Evolutionary conservation across 305 asterid genomes (phyloP).

Genomic region (Caryopteris hybrid): DNA sequence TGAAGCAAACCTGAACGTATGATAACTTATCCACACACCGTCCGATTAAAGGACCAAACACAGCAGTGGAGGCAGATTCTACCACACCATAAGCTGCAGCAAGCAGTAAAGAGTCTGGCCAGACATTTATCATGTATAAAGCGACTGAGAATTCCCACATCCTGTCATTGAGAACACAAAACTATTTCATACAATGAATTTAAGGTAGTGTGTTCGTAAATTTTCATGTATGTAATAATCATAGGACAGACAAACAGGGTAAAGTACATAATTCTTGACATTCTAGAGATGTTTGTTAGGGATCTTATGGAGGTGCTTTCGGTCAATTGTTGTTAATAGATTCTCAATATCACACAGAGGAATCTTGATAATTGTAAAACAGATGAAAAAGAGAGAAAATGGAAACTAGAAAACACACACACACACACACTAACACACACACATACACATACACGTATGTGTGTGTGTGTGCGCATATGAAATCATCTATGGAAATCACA

Average conservation of each 20-base stretch:
- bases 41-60: conserved; percentile 78
- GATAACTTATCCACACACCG: conserved; percentile 61
- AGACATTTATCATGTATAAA: conserved; percentile 79
- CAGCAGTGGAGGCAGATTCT: conserved; percentile 68
- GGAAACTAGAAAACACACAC: not conserved
- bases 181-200: not conserved
- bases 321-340: too few relatives aligned
- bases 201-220: not conserved
- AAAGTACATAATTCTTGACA: not conserved
- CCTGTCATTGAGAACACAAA: conserved; percentile 33
- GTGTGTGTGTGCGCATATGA: not conserved
- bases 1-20: conserved; percentile 49
- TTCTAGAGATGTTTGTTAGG: too few relatives aligned
- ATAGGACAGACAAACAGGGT: too few relatives aligned
- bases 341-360: too few relatives aligned
- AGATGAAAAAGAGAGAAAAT: not conserved
- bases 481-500: not conserved
- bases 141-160: conserved; percentile 99
- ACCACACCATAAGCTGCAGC: conserved; percentile 84
- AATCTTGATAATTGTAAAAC: too few relatives aligned
- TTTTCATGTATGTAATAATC: too few relatives aligned
- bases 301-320: too few relatives aligned
- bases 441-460: too few relatives aligned
- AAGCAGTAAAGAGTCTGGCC: conserved; percentile 83
- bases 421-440: too few relatives aligned